phyloP scores from a whole-genome alignment of 108 stramenopile genomes.

The Discostella pseudostelligera region DNA sequence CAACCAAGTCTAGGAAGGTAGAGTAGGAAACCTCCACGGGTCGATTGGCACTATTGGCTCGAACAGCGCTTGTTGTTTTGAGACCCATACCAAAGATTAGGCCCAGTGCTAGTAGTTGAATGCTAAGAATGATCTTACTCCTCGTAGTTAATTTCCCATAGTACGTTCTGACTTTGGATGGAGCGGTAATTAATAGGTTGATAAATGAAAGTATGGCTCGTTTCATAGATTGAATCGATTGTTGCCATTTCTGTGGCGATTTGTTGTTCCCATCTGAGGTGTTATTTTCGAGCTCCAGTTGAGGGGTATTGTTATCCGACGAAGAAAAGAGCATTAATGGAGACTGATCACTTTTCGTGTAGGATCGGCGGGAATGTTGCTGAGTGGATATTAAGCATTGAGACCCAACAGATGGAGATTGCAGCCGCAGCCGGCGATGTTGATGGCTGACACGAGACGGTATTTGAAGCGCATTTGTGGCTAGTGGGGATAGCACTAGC shows the following conservation, averaged over 20 bases:
- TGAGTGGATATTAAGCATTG: no score
- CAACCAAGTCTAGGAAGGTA: conserved; percentile 70
- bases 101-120: conserved; percentile 29
- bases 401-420: no score
- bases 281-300: background rate
- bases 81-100: conserved; percentile 16
- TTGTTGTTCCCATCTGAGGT: conserved; percentile 4
- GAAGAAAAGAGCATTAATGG: background rate
- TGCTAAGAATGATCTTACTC: conserved; percentile 14
- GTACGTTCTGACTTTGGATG: conserved; percentile 11
- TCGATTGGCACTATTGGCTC: conserved; percentile 24
- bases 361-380: background rate
- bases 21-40: conserved; percentile 72
- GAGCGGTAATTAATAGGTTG: conserved; percentile 12
- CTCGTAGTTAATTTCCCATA: conserved; percentile 19
- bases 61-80: conserved; percentile 14
- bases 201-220: conserved; percentile 9
- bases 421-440: no score
- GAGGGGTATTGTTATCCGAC: background rate
- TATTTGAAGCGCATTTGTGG: no score
- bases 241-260: conserved; percentile 13
- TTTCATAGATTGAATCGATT: conserved; percentile 21
- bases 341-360: background rate
- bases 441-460: no score
- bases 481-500: no score